Evolutionary conservation across 2,329 filamentous ascomycete species (phyloP), one percentile per base, ranked within the genome.

Genomic region (Ophioceras dolichostomum): DNA sequence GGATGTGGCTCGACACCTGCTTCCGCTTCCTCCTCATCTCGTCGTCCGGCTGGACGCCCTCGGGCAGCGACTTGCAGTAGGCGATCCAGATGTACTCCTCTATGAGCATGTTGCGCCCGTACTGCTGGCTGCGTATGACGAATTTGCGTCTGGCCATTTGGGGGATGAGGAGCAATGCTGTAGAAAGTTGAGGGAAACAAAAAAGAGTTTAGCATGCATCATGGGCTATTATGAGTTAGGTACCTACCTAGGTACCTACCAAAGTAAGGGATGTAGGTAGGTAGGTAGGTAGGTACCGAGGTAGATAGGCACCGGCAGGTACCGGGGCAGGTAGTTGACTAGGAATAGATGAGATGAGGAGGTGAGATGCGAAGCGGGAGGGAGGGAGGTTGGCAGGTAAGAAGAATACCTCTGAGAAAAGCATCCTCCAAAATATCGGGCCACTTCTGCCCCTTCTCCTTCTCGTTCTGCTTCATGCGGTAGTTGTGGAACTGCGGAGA

Each of bases 51-150:
- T 59, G 56, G 34, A 57, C 56, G 3, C 67, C 67, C 3, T 65
- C 59, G 21, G 64, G 60, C 41, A 72, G 58, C 13, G 24, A n/a
- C 22, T 56, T 54, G 51, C 59, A 60, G 46, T 65, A 65, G 9
- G 65, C 62, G 41, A 71, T 65, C 68, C 68, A 80, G 32, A 82
- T 67, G 55, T 81, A 82, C 54, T 79, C 74, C 49, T 68, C 72
- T 48, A 83, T 80, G 39, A 83, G 64, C 68, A 80, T 79, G 57
- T 83, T 83, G 34, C 78, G 72, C 4, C 78, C 77, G 46, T 77
- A 73, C 28, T 73, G 70, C 54, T 79, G 74, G 49, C 68, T 72
- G 48, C 82, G 68, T 58, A 77, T 76, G 41, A 70, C 75, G 50
- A 76, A 78, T 58, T 82, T 82, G 48, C 73, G 69, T 36, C 76